Conservation (phyloP, 495 filamentous ascomycete species). For the Aspergillus incahuasiensis region DNA sequence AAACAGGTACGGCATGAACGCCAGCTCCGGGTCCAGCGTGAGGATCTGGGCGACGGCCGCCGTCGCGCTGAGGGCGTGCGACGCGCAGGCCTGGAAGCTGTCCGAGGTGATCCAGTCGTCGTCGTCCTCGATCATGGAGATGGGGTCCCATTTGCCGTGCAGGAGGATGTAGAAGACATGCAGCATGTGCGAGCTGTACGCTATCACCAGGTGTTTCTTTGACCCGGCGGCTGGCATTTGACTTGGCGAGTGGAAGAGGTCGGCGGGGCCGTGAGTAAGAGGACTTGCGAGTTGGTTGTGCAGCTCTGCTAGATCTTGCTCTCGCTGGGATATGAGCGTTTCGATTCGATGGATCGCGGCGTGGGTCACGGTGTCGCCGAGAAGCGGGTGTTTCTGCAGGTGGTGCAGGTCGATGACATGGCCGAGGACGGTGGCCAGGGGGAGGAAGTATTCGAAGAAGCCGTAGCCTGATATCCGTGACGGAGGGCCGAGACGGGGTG, state of each 20-base stretch:
- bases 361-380: background rate
- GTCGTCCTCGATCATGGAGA: slow-evolving; percentile 12
- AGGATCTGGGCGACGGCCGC: slow-evolving; percentile 9
- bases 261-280: background rate
- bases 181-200: slow-evolving; percentile 10
- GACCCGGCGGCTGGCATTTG: background rate
- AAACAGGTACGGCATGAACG: slow-evolving; percentile 11
- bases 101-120: slow-evolving; percentile 13
- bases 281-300: slow-evolving; percentile 2
- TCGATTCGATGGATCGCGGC: slow-evolving; percentile 4
- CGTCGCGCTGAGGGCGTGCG: slow-evolving; percentile 7
- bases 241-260: background rate
- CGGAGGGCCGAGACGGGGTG: background rate
- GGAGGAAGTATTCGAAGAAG: slow-evolving; percentile 12
- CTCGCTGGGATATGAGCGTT: slow-evolving; percentile 6
- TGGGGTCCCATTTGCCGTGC: slow-evolving; percentile 9
- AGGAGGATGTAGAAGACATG: slow-evolving; percentile 12
- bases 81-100: slow-evolving; percentile 8
- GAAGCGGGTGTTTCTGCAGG: slow-evolving; percentile 5
- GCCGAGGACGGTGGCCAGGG: slow-evolving; percentile 7
- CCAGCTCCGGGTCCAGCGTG: slow-evolving; percentile 9
- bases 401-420: slow-evolving; percentile 12
- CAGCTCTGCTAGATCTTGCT: slow-evolving; percentile 5
- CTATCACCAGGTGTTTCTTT: slow-evolving; percentile 6
- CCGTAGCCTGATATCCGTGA: slow-evolving; percentile 4